Conservation (phyloP, 192 early-diverging fungal species). For the Thamnidium elegans region DNA sequence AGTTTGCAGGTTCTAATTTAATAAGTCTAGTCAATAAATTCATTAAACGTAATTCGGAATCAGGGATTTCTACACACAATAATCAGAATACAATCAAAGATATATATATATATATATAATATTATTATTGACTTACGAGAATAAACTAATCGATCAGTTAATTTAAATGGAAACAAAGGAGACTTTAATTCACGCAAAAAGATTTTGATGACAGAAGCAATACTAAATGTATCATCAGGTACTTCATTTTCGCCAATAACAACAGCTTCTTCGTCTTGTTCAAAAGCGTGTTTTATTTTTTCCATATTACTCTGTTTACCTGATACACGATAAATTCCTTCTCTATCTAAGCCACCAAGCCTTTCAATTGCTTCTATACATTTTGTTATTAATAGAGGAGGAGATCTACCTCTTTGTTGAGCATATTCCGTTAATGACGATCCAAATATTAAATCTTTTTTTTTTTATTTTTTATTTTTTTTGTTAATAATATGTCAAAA, state of each 20-base stretch:
- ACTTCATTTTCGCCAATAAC: conserved; percentile 28
- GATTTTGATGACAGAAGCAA: conserved; percentile 62
- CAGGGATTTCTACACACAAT: conserved; percentile 35
- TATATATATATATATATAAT: no score
- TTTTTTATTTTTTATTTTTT: no score
- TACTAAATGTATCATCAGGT: conserved; percentile 52
- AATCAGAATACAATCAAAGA: background rate
- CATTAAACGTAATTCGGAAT: conserved; percentile 39
- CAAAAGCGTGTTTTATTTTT: conserved; percentile 31
- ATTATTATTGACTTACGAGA: conserved; percentile 36
- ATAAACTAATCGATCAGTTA: conserved; percentile 53
- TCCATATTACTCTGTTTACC: conserved; percentile 35
- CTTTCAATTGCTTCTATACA: conserved; percentile 36
- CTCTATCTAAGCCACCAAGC: conserved; percentile 34
- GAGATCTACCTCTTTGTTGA: conserved; percentile 15
- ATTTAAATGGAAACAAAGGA: conserved; percentile 55
- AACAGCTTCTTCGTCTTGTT: conserved; percentile 32
- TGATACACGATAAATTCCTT: conserved; percentile 40
- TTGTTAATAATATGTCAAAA: background rate
- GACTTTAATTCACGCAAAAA: conserved; percentile 63
- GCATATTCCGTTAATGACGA: conserved; percentile 34
- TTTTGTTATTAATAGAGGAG: conserved; percentile 32
- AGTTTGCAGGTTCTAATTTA: conserved; percentile 46
- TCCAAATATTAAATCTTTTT: conserved; percentile 38
- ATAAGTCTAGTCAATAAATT: conserved; percentile 43